These are phyloP conservation scores for Acorus gramineus DNA, from an alignment of 106 monocot species.

Conservation along the genomic window DNA sequence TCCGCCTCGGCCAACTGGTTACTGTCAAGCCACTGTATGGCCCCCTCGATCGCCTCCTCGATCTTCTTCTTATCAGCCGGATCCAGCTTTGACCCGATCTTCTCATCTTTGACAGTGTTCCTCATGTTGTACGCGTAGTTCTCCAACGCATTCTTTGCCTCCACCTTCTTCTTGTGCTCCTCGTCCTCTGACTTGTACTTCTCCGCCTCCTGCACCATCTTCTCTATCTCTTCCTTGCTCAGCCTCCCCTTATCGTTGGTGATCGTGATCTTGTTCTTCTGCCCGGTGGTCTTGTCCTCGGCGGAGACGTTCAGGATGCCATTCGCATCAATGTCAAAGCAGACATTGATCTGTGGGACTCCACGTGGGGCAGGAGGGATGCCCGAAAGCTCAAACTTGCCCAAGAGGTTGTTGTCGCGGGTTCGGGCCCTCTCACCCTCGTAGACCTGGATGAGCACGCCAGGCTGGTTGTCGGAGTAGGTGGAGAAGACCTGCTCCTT, in stretches of 20 bases:
- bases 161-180: slow-evolving; percentile 43
- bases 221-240: slow-evolving; percentile 62
- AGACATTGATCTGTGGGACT: slow-evolving; percentile 52
- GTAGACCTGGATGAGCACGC: slow-evolving; percentile 29
- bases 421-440: slow-evolving; percentile 42
- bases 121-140: slow-evolving; percentile 44
- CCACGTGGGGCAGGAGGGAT: slow-evolving; percentile 58
- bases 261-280: slow-evolving; percentile 64
- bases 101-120: slow-evolving; percentile 34
- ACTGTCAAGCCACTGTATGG: slow-evolving; percentile 31
- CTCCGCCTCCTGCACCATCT: slow-evolving; percentile 47
- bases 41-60: slow-evolving; percentile 32
- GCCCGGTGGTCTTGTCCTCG: slow-evolving; percentile 56
- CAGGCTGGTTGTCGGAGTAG: slow-evolving; percentile 34
- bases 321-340: slow-evolving; percentile 62
- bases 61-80: slow-evolving; percentile 37
- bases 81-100: slow-evolving; percentile 23
- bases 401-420: slow-evolving; percentile 36
- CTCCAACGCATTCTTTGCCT: slow-evolving; percentile 35
- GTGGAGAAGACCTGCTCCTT: slow-evolving; percentile 66
- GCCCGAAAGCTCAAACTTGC: slow-evolving; percentile 53
- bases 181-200: slow-evolving; percentile 53
- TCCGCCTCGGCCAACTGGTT: slow-evolving; percentile 42
- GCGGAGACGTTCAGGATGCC: slow-evolving; percentile 67
- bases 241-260: slow-evolving; percentile 48